Evolutionary conservation across 352 stramenopile species (phyloP), one percentile per base, ranked within the genome.

Genomic region (Phytopythium kandeliae): DNA sequence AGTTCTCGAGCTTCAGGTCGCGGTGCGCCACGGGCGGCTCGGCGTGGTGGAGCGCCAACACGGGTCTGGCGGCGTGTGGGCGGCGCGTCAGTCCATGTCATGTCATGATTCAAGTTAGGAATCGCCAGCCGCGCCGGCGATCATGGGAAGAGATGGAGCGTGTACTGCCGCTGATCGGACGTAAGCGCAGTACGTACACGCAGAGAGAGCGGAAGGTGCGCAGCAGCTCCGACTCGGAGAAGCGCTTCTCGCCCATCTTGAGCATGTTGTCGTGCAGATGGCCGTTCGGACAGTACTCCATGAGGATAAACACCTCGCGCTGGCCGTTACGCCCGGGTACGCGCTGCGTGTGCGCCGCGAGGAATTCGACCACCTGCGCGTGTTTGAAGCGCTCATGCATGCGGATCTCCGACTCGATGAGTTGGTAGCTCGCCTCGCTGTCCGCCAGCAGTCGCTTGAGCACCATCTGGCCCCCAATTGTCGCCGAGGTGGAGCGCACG

Each of bases 1-100:
- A 97, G 69, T 99, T 99, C 61, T 98, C 95, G 24, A 98, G 81
- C 71, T 99, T 99, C 21, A 99, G 69, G 71, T 99, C 96, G 28
- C 96, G 85, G 62, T 99, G 96, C 3, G 96, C 88, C 49, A 99
- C 92, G 2, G 96, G 81, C 26, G 95, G 92, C 28, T 92, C 69
- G 37, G 95, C 76, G 31, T 64, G 54, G 54, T 92, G 78, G 19
- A 92, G 55, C 53, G 85, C 48, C 15, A 62, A 64, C 31, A 90
- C 74, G 12, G 80, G 78, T 7, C 79, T 91, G 40, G n/a, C n/a
- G n/a, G n/a, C n/a, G n/a, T n/a, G n/a, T n/a, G n/a, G n/a, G n/a
- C n/a, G n/a, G n/a, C n/a, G n/a, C n/a, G n/a, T n/a, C n/a, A n/a
- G n/a, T n/a, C n/a, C n/a, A n/a, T n/a, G n/a, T n/a, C n/a, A n/a